Base-by-base conservation (phyloP, 2,329 filamentous ascomycete species). In the Pseudocercospora eumusae region DNA sequence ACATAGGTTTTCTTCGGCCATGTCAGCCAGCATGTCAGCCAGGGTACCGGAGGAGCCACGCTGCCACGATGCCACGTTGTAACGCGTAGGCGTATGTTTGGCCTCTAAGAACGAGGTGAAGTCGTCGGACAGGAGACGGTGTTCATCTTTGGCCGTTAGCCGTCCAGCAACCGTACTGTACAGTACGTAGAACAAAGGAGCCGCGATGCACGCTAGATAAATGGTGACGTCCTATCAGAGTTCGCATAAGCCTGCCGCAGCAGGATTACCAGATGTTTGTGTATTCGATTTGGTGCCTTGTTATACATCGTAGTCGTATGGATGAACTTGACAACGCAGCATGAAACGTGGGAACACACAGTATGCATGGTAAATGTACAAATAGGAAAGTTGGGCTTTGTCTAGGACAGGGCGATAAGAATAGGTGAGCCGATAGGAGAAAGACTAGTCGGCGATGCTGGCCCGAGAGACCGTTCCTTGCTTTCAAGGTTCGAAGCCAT, bases 121-220 rank as follows among this genome's bases (percentile, higher is more conserved):
- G 47, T 52, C 47, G 47, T 25, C 21, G 25, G 25, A 31, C 47
- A 52, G 47, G 47, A 52, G 47, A 47, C 47, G 47, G 47, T 52
- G 21, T 52, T 28, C 18, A 20, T 27, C 7, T n/a, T 52, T 28
- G 47, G 15, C 47, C 47, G 47, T 27, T 25, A 25, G 21, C 47
- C 21, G 21, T 52, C 6, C 47, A 52, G 25, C 21, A 15, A 25
- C 11, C 11, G 47, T n/a, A n/a, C n/a, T n/a, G n/a, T n/a, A n/a
- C n/a, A n/a, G n/a, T n/a, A n/a, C n/a, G n/a, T 15, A 52, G 21
- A 52, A 52, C 20, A 15, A 25, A 52, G 25, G 25, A 28, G 47
- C 25, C 21, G 47, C 47, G 18, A 13, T 9, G 25, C 15, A 28
- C 21, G 47, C 47, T 52, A 52, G 6, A 23, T 23, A 18, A 31